phyloP scores from a whole-genome alignment of 306 rosid genomes.

The Trichosanthes cucumerina region DNA sequence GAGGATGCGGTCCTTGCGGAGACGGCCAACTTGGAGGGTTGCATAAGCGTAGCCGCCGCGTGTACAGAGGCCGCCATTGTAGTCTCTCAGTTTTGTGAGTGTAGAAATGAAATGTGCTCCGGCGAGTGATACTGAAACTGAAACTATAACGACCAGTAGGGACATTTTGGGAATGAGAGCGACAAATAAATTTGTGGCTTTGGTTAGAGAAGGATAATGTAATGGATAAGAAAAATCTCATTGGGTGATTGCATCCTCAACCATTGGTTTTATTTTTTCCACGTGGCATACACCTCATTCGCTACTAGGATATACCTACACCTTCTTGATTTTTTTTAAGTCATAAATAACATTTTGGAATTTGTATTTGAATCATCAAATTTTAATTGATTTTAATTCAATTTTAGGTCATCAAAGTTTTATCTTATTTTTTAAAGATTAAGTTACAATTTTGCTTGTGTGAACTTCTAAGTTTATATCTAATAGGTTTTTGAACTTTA shows the following conservation, averaged over 20 bases:
- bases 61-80: constrained; percentile 96
- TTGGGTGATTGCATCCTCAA: constrained; percentile 28
- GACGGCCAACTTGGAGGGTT: constrained; percentile 56
- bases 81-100: not conserved
- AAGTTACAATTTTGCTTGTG: no score
- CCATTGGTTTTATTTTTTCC: not conserved
- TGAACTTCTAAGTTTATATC: no score
- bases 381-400: not conserved
- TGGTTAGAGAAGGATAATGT: constrained; percentile 45
- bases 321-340: not conserved
- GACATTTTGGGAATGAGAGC: constrained; percentile 19
- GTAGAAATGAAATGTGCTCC: not conserved
- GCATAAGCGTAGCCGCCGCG: constrained; percentile 86
- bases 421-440: no score
- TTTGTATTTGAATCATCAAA: no score
- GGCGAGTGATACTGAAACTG: constrained; percentile 6
- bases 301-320: not conserved
- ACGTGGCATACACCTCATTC: constrained; percentile 5
- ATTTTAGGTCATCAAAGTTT: no score
- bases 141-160: not conserved
- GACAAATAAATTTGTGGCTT: constrained; percentile 31
- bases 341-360: no score
- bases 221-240: constrained; percentile 78
- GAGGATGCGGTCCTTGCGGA: constrained; percentile 18
- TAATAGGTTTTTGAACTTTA: no score